A percentile compares a stretch with the other conserved stretches of the same genome.
Conservation (phyloP, 2,329 filamentous ascomycete genomes). For the Diaporthe citrichinensis region DNA sequence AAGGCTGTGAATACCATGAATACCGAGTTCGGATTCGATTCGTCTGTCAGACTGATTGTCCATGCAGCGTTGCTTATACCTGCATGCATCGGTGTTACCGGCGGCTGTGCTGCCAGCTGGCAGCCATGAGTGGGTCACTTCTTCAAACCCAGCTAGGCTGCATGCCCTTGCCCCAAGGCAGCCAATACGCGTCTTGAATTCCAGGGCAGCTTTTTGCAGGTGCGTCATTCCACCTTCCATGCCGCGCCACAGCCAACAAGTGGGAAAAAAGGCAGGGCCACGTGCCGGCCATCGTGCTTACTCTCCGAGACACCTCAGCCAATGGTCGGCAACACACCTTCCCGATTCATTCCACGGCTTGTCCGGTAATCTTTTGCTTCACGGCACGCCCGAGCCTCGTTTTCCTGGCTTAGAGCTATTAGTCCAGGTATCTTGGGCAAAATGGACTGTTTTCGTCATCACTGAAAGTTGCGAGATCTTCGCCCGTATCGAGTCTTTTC, state of each 20-base stretch:
- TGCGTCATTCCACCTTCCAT: not conserved
- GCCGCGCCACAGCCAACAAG: not conserved
- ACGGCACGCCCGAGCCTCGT: not conserved
- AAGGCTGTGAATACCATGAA: not conserved
- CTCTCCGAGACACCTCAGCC: not conserved
- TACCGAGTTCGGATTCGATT: not conserved
- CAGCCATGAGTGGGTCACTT: slow-evolving; percentile 2
- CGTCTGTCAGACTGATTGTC: not conserved
- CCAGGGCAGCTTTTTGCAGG: not conserved
- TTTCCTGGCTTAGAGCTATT: not conserved
- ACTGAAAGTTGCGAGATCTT: not conserved
- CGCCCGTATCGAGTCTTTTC: too few species aligned
- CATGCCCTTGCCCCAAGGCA: not conserved
- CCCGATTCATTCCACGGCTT: not conserved
- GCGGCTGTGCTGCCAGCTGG: not conserved
- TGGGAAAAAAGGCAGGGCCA: not conserved
- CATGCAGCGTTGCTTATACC: not conserved
- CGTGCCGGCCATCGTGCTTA: not conserved
- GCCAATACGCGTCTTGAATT: not conserved
- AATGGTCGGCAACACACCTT: not conserved
- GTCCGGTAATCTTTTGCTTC: not conserved
- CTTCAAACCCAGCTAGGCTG: not conserved
- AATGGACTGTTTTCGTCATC: too few species aligned
- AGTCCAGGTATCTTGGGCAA: not conserved
- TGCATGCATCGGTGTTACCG: slow-evolving; percentile 20